These are phyloP conservation scores for Lepidopterella palustris DNA, from an alignment of 495 filamentous ascomycete species.

Conservation along the genomic window DNA sequence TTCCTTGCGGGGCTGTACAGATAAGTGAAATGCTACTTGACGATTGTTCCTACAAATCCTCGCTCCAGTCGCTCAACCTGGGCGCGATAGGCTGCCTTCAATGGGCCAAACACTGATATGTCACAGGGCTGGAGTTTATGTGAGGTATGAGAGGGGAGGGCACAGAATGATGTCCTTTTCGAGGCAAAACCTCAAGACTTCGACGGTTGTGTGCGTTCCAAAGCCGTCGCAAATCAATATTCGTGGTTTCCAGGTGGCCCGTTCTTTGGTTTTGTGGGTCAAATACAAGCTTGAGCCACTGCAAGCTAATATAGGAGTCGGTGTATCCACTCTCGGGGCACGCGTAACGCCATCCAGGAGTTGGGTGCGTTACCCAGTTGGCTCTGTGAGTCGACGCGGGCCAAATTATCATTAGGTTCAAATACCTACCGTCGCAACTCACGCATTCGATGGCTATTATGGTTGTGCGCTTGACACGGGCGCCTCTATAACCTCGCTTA, in stretches of 20 bases:
- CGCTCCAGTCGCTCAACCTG: slow-evolving; percentile 1
- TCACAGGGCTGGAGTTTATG: not conserved
- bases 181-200: not conserved
- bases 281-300: slow-evolving; percentile 33
- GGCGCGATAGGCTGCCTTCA: slow-evolving; percentile 4
- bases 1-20: not conserved
- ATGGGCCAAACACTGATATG: not conserved
- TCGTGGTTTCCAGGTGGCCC: slow-evolving; percentile 4
- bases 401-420: slow-evolving; percentile 21
- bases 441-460: slow-evolving; percentile 8
- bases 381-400: slow-evolving; percentile 28
- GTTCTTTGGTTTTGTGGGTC: slow-evolving; percentile 25
- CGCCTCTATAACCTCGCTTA: not conserved
- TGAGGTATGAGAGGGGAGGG: not conserved
- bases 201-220: too few relatives aligned
- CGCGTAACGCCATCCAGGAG: slow-evolving; percentile 31
- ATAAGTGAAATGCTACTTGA: not conserved
- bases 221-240: slow-evolving; percentile 2
- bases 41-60: not conserved
- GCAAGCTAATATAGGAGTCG: too few relatives aligned
- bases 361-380: slow-evolving; percentile 22
- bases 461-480: slow-evolving; percentile 4
- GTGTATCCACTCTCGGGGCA: slow-evolving; percentile 31
- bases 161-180: not conserved
- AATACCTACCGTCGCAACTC: slow-evolving; percentile 11